Evolutionary conservation across 352 stramenopile genomes (phyloP), one percentile per base, ranked within the genome.

Genomic region (Phytophthora sansomeana): DNA sequence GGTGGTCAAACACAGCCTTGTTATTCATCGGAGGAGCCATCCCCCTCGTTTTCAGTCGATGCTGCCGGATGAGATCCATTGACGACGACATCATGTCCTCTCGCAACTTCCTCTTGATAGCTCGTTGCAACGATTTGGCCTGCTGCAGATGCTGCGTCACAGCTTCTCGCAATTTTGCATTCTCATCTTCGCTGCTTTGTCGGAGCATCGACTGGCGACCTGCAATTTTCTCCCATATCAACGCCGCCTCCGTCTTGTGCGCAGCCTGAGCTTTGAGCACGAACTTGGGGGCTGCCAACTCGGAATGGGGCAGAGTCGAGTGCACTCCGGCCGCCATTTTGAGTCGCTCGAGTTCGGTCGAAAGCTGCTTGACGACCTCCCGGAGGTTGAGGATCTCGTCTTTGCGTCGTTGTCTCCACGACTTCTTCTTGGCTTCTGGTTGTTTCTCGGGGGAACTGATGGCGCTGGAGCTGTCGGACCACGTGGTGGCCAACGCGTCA

Each of bases 391-490:
- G 29, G 10, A 73, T 6, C 38, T 73, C 65, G 5, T 69, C 65
- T 55, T 73, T 73, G 30, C 58, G 65, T n/a, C 59, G 58, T 21
- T 73, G 65, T 42, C 65, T 39, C 65, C 65, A 73, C 26, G 58
- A 50, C n/a, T 73, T 73, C 42, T 65, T 73, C 44, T 55, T 51
- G 10, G 29, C 43, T 41, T 21, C 5, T 29, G 30, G 4, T 11
- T n/a, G 14, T 35, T 42, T 57, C 1, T 57, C 46, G 10, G 52
- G 44, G 6, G 58, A 63, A 24, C 28, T 51, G 19, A 14, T 17
- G 26, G 49, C 53, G 26, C 36, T 69, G 14, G n/a, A 9, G 30
- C 9, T 55, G 58, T 64, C 51, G 29, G 64, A 61, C 58, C 47
- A 68, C 28, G 57, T 49, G 6, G 61, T 11, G 7, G 51, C 8